These are phyloP conservation scores for Naegleria fowleri DNA, from an alignment of 208 protist genomes.

Conservation along the genomic window DNA sequence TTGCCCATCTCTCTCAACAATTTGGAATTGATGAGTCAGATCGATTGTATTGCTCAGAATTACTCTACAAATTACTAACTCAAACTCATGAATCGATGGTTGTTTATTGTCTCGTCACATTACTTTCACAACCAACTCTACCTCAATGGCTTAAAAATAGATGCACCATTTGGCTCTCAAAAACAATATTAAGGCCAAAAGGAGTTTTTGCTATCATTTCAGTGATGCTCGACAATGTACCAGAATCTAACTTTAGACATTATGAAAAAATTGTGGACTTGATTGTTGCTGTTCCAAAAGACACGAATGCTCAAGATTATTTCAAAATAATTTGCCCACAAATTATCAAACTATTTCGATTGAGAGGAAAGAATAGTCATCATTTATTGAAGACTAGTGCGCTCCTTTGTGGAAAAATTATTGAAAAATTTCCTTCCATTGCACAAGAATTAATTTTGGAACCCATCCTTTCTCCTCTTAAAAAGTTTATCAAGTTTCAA, in stretches of 20 bases:
- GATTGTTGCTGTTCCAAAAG: not conserved
- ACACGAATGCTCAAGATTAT: not conserved
- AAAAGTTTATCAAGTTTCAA: not conserved
- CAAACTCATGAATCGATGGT: not conserved
- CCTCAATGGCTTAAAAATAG: not conserved
- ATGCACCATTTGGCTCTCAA: not conserved
- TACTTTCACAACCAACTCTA: not conserved
- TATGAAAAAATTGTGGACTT: conserved; percentile 2
- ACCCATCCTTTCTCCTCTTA: not conserved
- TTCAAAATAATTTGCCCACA: not conserved
- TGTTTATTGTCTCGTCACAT: not conserved
- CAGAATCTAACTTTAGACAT: not conserved
- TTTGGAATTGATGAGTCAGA: not conserved
- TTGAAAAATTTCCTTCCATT: not conserved
- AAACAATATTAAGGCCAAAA: not conserved
- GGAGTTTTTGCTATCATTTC: not conserved
- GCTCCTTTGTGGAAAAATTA: not conserved
- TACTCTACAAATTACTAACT: not conserved
- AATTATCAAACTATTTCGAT: not conserved
- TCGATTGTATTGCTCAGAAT: not conserved
- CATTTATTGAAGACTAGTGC: not conserved
- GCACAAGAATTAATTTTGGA: not conserved
- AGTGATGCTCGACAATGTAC: not conserved
- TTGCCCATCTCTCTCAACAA: not conserved
- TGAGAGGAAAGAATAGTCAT: not conserved